Evolutionary conservation across 169 alveolate genomes (phyloP), one percentile per base, ranked within the genome.

Genomic region (Theileria annulata): DNA sequence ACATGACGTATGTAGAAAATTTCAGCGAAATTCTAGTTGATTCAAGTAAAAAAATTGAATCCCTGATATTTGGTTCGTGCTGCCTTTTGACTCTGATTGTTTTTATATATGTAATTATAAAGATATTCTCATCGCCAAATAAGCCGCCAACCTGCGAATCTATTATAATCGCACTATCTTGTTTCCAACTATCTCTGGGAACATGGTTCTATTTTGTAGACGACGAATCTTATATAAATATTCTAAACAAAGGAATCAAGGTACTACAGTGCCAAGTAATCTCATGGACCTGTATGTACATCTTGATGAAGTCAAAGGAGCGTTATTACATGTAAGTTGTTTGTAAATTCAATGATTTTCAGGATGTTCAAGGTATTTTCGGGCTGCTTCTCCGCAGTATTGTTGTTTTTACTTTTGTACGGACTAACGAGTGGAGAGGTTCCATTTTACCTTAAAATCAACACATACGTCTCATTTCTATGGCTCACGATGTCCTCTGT

Each of bases 401-500:
- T 82, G 37, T 60, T 42, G 47, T 10, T 28, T 8, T 27, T 60
- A 15, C 77, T 82, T 23, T 10, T 67, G 25, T 82, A 82, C 69
- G 63, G 78, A 25, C 42, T 48, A 33, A 25, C 67, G 63, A 62
- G 48, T 47, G 81, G 69, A n/a, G 77, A 72, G 33, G 68, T 75
- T 8, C 71, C 69, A 23, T 73, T 74, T 71, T 72, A 82, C 81
- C 64, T 79, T 21, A 75, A 74, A 48, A 76, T 75, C 4, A 79
- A 79, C 30, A 82, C 75, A 25, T 33, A 51, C 15, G 79, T 82
- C 77, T 82, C 89, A 31, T 23, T 66, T 28, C 60, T 82, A 76
- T 82, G 89, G 89, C 77, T 71, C 54, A 49, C 74, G 23, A 75
- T 82, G 89, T 82, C 89, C 15, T 56, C 77, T 67, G 37, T 79